These are phyloP conservation scores for Trichoderma virens DNA, from an alignment of 495 filamentous ascomycete genomes.

Conservation along the genomic window DNA sequence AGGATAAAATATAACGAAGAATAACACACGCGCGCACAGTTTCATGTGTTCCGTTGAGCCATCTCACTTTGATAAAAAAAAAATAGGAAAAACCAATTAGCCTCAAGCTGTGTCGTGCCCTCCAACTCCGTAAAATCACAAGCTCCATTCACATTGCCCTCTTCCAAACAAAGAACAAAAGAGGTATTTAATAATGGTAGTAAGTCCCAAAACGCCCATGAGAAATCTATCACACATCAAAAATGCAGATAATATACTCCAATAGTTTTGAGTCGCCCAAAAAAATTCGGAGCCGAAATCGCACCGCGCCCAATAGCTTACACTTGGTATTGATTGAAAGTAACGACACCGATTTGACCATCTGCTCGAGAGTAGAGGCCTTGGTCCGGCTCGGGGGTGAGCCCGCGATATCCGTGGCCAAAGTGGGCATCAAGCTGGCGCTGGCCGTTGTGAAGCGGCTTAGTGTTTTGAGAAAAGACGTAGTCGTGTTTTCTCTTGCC, in stretches of 20 bases:
- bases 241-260: neutral
- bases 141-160: neutral
- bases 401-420: neutral
- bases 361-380: neutral
- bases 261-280: neutral
- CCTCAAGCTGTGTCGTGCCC: neutral
- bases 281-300: neutral
- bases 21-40: no score
- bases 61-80: neutral
- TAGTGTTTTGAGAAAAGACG: slow-evolving; percentile 18
- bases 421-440: slow-evolving; percentile 37
- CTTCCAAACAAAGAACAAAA: neutral
- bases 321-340: slow-evolving; percentile 1
- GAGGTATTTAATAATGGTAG: neutral
- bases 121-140: neutral
- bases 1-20: neutral
- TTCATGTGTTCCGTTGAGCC: slow-evolving; percentile 2
- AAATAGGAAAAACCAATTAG: no score
- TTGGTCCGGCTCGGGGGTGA: neutral
- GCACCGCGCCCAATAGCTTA: neutral
- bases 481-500: slow-evolving; percentile 22
- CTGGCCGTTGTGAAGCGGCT: slow-evolving; percentile 44
- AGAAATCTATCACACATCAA: slow-evolving; percentile 3
- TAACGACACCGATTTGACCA: neutral
- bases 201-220: slow-evolving; percentile 3